These are phyloP conservation scores for Fomitopsis pulvina DNA, from an alignment of 768 basidiomycete genomes.

Conservation along the genomic window DNA sequence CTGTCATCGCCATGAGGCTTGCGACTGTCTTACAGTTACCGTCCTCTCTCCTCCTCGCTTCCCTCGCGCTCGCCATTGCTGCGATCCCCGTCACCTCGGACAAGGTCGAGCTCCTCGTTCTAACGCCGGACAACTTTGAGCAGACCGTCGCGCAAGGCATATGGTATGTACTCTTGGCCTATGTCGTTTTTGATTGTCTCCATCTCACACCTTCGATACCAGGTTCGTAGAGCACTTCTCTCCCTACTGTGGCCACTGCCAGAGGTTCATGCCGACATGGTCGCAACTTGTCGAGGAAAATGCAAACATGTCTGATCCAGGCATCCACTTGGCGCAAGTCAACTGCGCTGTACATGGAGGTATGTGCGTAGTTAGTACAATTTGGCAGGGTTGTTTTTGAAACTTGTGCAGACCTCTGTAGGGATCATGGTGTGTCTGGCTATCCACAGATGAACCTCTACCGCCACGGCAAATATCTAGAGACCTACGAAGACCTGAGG, in stretches of 20 bases:
- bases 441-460: conserved; percentile 79
- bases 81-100: conserved; percentile 20
- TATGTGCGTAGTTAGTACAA: conserved; percentile 27
- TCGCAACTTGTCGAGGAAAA: conserved; percentile 51
- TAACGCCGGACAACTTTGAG: conserved; percentile 58
- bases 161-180: conserved; percentile 37
- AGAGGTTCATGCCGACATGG: conserved; percentile 79
- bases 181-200: not conserved
- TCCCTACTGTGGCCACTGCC: conserved; percentile 80
- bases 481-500: conserved; percentile 49
- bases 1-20: not conserved
- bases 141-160: conserved; percentile 46
- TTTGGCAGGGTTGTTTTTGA: not conserved
- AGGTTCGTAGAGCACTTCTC: conserved; percentile 86
- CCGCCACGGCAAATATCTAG: conserved; percentile 53
- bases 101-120: conserved; percentile 21
- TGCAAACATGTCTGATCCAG: conserved; percentile 37
- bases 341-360: conserved; percentile 77
- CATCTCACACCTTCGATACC: too few relatives aligned
- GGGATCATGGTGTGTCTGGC: conserved; percentile 54
- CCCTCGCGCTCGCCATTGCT: conserved; percentile 16
- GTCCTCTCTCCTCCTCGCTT: conserved; percentile 18
- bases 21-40: conserved; percentile 12
- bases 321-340: conserved; percentile 71
- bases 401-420: conserved; percentile 64